These are phyloP conservation scores for Dactylellina drechsleri DNA, from an alignment of 2,329 filamentous ascomycete genomes.

Conservation along the genomic window DNA sequence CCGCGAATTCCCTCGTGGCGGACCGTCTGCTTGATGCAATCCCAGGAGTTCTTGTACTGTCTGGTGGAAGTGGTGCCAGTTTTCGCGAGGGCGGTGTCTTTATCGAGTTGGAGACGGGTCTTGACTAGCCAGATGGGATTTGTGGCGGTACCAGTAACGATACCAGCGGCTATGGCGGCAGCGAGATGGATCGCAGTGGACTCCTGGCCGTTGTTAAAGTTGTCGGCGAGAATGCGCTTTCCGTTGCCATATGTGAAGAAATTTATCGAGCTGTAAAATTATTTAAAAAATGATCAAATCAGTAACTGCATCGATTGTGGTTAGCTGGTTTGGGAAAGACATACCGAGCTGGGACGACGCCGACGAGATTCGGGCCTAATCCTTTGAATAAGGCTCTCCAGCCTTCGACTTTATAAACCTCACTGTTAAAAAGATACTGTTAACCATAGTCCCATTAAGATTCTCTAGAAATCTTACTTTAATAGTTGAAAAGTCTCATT, in stretches of 20 bases:
- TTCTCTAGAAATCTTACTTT: constrained; percentile 65
- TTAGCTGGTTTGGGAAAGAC: neutral
- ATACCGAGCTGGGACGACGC: constrained; percentile 82
- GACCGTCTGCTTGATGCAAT: constrained; percentile 85
- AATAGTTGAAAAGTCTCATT: constrained; percentile 88
- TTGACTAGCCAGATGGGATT: constrained; percentile 98
- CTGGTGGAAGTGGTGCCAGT: constrained; percentile 68
- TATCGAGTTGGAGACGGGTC: constrained; percentile 90
- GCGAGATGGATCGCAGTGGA: constrained; percentile 80
- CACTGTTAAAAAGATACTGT: constrained; percentile 42
- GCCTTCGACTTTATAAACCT: constrained; percentile 79
- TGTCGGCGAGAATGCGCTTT: constrained; percentile 80
- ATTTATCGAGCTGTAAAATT: constrained; percentile 73
- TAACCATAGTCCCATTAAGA: neutral
- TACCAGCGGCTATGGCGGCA: constrained; percentile 79
- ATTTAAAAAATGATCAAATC: too few relatives aligned
- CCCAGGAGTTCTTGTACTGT: constrained; percentile 85
- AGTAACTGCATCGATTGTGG: too few relatives aligned
- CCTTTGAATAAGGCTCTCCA: constrained; percentile 92
- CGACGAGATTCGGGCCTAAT: constrained; percentile 86
- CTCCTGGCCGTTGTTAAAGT: constrained; percentile 76
- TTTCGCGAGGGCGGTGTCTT: constrained; percentile 73
- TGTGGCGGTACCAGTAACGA: constrained; percentile 87
- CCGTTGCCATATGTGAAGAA: constrained; percentile 94
- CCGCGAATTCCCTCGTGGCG: constrained; percentile 81